A percentile compares a stretch with the other conserved stretches of the same genome.
These are phyloP conservation scores for Tuber aestivum DNA, from an alignment of 495 filamentous ascomycete species.

Conservation along the genomic window DNA sequence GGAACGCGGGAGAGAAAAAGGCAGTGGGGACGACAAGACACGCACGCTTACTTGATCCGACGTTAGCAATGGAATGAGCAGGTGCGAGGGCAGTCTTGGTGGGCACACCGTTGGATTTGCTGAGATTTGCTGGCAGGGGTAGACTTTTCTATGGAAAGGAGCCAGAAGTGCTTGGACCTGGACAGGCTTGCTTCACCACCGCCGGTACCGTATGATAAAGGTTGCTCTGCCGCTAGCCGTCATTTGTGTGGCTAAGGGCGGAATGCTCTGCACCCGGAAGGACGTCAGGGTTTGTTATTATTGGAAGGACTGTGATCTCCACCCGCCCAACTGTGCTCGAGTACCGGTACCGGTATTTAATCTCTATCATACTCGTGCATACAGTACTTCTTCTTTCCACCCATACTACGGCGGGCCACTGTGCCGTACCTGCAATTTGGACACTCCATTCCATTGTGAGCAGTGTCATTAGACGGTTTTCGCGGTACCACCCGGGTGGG, in stretches of 20 bases:
- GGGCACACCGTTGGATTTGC: conserved; percentile 36
- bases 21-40: conserved; percentile 27
- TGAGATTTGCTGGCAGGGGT: conserved; percentile 39
- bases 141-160: not conserved
- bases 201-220: not conserved
- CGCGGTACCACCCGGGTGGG: no score
- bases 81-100: conserved; percentile 28
- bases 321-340: conserved; percentile 19
- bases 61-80: conserved; percentile 34
- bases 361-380: no score
- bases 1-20: conserved; percentile 30
- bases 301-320: conserved; percentile 34
- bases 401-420: not conserved
- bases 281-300: conserved; percentile 35
- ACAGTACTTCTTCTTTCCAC: no score
- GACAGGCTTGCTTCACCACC: not conserved
- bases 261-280: conserved; percentile 29
- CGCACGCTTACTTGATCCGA: conserved; percentile 37
- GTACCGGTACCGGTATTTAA: not conserved
- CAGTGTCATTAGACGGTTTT: not conserved
- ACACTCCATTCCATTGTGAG: not conserved
- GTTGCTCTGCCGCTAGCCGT: not conserved
- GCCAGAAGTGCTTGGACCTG: not conserved
- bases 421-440: not conserved
- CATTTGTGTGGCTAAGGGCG: conserved; percentile 22